Evolutionary conservation across 495 filamentous ascomycete genomes (phyloP).

Genomic region (Talaromyces proteolyticus): DNA sequence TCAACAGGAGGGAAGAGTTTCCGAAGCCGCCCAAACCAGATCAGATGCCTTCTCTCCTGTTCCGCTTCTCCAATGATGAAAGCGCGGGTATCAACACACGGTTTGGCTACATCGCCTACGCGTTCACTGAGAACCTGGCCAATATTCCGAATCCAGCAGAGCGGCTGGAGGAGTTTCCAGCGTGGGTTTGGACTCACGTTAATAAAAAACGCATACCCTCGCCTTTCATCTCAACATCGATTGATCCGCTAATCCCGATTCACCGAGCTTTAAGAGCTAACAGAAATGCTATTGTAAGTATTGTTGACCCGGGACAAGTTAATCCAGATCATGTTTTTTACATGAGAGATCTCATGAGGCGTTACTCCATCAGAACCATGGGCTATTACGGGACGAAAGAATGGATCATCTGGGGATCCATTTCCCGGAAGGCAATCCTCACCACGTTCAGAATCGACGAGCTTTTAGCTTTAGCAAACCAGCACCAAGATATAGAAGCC

Average conservation of each 20-base stretch:
- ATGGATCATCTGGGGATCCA: conserved; percentile 25
- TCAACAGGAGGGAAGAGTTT: background rate
- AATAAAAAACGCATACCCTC: conserved; percentile 8
- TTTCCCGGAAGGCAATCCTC: conserved; percentile 19
- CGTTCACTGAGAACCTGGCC: conserved; percentile 12
- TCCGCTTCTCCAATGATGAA: conserved; percentile 27
- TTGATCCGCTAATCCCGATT: conserved; percentile 20
- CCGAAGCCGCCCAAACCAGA: background rate
- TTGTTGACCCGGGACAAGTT: conserved; percentile 26
- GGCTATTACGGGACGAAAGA: conserved; percentile 25
- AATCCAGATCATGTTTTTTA: conserved; percentile 14
- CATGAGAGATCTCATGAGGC: conserved; percentile 13
- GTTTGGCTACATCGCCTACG: conserved; percentile 13
- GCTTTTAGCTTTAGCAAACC: conserved; percentile 12
- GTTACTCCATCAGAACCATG: conserved; percentile 11
- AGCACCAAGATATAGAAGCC: conserved; percentile 11
- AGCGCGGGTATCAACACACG: conserved; percentile 27
- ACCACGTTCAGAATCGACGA: conserved; percentile 15
- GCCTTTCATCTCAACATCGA: conserved; percentile 30
- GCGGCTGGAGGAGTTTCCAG: conserved; percentile 10
- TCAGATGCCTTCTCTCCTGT: conserved; percentile 21
- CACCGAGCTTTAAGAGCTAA: conserved; percentile 22
- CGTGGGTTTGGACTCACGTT: conserved; percentile 20
- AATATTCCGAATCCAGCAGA: conserved; percentile 11
- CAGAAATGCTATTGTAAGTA: conserved; percentile 18